Evolutionary conservation across 805 yeast species (phyloP).

Genomic region (Cyberlindnera americana): DNA sequence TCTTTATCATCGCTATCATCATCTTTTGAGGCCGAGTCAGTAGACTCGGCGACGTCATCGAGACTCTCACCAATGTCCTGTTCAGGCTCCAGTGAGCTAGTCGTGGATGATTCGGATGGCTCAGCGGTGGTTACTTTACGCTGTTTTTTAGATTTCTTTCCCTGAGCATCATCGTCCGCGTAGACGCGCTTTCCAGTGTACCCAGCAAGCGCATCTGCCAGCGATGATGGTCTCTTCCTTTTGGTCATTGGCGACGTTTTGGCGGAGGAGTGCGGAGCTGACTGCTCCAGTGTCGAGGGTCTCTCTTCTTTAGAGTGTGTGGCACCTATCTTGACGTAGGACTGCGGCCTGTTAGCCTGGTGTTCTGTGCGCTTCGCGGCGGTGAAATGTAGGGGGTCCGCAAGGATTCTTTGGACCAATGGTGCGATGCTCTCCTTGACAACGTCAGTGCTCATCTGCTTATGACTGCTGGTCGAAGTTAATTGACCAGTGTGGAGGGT

Average conservation of each 20-base stretch:
- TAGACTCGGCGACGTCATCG: constrained; percentile 1
- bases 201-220: constrained; percentile 27
- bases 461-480: background rate
- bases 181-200: constrained; percentile 25
- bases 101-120: background rate
- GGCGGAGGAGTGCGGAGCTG: background rate
- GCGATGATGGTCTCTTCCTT: constrained; percentile 17
- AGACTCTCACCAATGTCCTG: constrained; percentile 10
- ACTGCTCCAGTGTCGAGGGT: constrained; percentile 7
- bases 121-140: constrained; percentile 15
- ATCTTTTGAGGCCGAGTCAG: background rate
- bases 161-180: constrained; percentile 15
- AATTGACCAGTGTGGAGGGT: background rate
- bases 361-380: constrained; percentile 56
- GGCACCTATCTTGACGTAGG: constrained; percentile 38
- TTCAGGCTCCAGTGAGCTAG: constrained; percentile 5
- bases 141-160: constrained; percentile 26
- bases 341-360: constrained; percentile 41
- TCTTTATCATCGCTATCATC: constrained; percentile 21
- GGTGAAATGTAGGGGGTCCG: constrained; percentile 61
- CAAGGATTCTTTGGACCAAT: constrained; percentile 56
- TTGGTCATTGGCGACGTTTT: background rate
- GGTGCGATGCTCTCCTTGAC: constrained; percentile 42
- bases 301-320: constrained; percentile 7
- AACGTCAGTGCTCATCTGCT: constrained; percentile 24